Base-by-base conservation (phyloP, 345 rosid species). In the Melastoma malabathricum region DNA sequence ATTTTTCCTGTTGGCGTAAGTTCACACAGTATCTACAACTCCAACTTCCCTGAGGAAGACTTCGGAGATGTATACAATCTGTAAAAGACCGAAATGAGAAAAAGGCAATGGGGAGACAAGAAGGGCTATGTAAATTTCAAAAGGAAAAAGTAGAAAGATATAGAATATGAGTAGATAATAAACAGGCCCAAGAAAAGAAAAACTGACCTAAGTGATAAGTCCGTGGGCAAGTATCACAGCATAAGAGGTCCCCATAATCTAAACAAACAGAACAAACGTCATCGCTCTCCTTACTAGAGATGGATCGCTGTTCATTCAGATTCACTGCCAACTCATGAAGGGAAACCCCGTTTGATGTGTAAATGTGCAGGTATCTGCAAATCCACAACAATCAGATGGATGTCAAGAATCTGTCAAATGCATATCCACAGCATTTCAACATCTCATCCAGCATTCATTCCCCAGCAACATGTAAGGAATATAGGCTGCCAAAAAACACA, bases 181-280 rank as follows among this genome's bases (percentile, higher is more conserved):
- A 12, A 34, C 12, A 34, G 9, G 12, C 41, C 29, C 15, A 31
- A 23, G 13, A 3, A 9, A 1, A 7, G 25, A 44, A 31, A n/a
- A 39, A 14, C 25, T 68, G 51, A 92, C 98, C 93, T 82, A 43
- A 69, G 68, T 92, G 98, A 67, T 69, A 92, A 55, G 97, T 81
- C 78, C 98, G 77, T 46, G 98, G 98, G 67, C 98, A 92, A 53
- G 81, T 76, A 72, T 92, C 95, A 65, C 98, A 92, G 64, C 96
- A 88, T 63, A 92, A 54, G 55, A 92, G 89, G 54, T 75, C 69
- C 20, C 96, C 98, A 44, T 93, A 96, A 68, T 82, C 96, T 64
- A 60, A 58, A 68, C 96, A 92, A 50, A 92, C 64, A 63, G 75
- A 74, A 62, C 98, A 92, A 34, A 84, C 79, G 47, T 87, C 96